Evolutionary conservation across 805 yeast species (phyloP).

Genomic region (Cyberlindnera galapagoensis): DNA sequence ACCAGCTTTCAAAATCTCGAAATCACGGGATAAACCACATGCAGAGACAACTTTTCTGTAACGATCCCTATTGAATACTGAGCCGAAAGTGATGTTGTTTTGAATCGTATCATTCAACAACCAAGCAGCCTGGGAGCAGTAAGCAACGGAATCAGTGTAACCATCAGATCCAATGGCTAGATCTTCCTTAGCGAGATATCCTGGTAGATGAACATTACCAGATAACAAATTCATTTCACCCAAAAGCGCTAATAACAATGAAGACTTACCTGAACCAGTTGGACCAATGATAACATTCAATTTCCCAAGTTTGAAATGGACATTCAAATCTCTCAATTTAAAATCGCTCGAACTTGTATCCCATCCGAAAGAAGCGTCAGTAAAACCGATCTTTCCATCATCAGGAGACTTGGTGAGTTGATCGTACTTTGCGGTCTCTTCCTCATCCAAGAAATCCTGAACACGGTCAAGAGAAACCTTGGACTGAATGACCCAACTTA

Average conservation of each 20-base stretch:
- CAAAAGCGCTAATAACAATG: slow-evolving; percentile 77
- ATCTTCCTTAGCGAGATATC: slow-evolving; percentile 66
- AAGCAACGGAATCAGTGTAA: slow-evolving; percentile 86
- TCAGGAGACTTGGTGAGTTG: slow-evolving; percentile 50
- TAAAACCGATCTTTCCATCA: slow-evolving; percentile 64
- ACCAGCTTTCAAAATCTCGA: slow-evolving; percentile 81
- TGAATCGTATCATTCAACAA: slow-evolving; percentile 82
- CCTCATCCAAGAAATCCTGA: slow-evolving; percentile 69
- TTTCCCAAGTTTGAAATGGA: slow-evolving; percentile 68
- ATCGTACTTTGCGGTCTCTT: slow-evolving; percentile 80
- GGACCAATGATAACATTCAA: slow-evolving; percentile 90
- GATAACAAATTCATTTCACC: slow-evolving; percentile 82
- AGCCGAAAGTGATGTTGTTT: slow-evolving; percentile 75
- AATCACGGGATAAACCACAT: slow-evolving; percentile 83
- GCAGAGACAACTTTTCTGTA: slow-evolving; percentile 78
- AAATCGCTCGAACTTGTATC: slow-evolving; percentile 53
- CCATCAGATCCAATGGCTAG: slow-evolving; percentile 76
- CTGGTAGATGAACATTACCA: slow-evolving; percentile 79
- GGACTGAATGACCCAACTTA: slow-evolving; percentile 79
- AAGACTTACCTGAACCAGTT: slow-evolving; percentile 94
- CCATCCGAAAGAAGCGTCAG: slow-evolving; percentile 81
- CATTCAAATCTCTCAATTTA: slow-evolving; percentile 66
- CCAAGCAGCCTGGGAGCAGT: slow-evolving; percentile 97
- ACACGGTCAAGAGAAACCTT: slow-evolving; percentile 92
- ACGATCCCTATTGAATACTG: slow-evolving; percentile 65